These are phyloP conservation scores for Cadophora gregata DNA, from an alignment of 2,329 filamentous ascomycete genomes.

Conservation along the genomic window DNA sequence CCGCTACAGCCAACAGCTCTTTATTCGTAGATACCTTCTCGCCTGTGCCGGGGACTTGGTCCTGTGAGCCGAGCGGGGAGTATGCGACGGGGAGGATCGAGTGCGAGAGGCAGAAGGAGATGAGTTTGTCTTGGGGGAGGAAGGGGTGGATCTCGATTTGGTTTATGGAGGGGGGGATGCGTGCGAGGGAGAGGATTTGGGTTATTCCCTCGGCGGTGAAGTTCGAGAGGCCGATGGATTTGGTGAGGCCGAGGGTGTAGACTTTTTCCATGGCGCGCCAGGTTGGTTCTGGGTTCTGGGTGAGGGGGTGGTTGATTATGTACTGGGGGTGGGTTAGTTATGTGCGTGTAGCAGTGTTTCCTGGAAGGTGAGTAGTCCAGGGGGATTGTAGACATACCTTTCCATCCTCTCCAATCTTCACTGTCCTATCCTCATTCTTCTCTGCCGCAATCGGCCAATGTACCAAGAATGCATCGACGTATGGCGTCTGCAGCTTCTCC, in stretches of 20 bases:
- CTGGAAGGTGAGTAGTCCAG: neutral
- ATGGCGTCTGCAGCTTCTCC: constrained; percentile 74
- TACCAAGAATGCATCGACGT: constrained; percentile 81
- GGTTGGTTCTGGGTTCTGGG: constrained; percentile 67
- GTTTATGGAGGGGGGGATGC: constrained; percentile 57
- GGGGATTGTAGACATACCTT: constrained; percentile 48
- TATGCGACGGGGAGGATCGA: constrained; percentile 77
- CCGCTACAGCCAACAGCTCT: constrained; percentile 66
- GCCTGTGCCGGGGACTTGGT: constrained; percentile 68
- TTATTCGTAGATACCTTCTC: constrained; percentile 69
- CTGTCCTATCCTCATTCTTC: constrained; percentile 74
- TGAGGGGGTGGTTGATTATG: constrained; percentile 67
- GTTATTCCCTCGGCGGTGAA: constrained; percentile 61
- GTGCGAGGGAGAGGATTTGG: constrained; percentile 54
- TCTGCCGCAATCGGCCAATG: constrained; percentile 84
- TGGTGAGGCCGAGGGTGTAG: constrained; percentile 62
- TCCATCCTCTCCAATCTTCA: constrained; percentile 56
- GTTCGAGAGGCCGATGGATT: constrained; percentile 66
- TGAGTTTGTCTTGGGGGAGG: constrained; percentile 71
- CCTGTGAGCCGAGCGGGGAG: constrained; percentile 68
- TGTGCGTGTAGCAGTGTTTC: neutral
- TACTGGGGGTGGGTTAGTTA: constrained; percentile 49
- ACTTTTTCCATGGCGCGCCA: constrained; percentile 80
- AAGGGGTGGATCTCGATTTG: constrained; percentile 78
- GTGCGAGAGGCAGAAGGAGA: constrained; percentile 70